Evolutionary conservation across 352 stramenopile genomes (phyloP).

Genomic region (Peronospora farinosa): DNA sequence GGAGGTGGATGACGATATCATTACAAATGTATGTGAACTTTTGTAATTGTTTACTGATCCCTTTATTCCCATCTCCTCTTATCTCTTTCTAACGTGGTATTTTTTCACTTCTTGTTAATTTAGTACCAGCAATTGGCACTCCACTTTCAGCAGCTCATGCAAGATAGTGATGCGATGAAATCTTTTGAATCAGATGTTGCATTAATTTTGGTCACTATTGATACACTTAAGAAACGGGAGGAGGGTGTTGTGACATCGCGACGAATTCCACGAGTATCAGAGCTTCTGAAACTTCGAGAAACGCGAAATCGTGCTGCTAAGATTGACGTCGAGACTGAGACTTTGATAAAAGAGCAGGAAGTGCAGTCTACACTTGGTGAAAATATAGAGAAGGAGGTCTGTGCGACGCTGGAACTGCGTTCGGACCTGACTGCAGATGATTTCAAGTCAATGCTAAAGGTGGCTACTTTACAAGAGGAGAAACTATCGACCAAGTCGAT

Average conservation of each 20-base stretch:
- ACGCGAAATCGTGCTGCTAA: slow-evolving; percentile 6
- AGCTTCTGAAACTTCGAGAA: slow-evolving; percentile 23
- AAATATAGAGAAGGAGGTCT: neutral
- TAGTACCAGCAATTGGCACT: slow-evolving; percentile 36
- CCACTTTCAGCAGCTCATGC: slow-evolving; percentile 30
- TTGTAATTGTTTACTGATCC: neutral
- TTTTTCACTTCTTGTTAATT: neutral
- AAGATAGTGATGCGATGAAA: slow-evolving; percentile 22
- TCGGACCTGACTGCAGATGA: slow-evolving; percentile 42
- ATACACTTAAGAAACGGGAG: slow-evolving; percentile 7
- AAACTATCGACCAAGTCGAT: slow-evolving; percentile 55
- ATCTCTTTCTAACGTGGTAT: slow-evolving; percentile 11
- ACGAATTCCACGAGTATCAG: slow-evolving; percentile 27
- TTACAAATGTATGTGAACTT: slow-evolving; percentile 10
- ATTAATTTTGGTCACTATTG: slow-evolving; percentile 21
- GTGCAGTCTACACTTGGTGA: neutral
- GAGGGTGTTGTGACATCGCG: neutral
- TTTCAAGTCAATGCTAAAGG: slow-evolving; percentile 57
- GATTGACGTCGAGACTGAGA: neutral
- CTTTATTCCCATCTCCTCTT: neutral
- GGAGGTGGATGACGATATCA: slow-evolving; percentile 4
- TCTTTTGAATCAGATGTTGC: slow-evolving; percentile 20
- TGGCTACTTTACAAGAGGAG: slow-evolving; percentile 25
- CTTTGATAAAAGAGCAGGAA: neutral
- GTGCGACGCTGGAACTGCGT: slow-evolving; percentile 14